Conservation (phyloP, 345 rosid species). For the Salix koriyanagi region DNA sequence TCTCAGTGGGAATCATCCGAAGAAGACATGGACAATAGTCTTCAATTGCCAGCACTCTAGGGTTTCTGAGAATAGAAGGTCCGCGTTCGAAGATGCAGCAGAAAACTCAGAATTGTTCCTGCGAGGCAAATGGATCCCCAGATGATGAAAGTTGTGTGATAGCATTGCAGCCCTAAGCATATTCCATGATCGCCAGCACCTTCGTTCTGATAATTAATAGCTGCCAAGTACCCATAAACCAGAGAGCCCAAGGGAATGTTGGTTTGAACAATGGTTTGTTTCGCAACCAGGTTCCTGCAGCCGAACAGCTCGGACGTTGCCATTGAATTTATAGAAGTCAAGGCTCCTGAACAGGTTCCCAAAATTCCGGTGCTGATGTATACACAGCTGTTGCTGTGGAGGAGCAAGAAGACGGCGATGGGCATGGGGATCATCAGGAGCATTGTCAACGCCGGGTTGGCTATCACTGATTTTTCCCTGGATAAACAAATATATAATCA, state of each 20-base stretch:
- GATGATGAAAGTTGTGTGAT: slow-evolving; percentile 8
- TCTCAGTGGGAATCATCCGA: too few relatives aligned
- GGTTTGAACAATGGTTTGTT: slow-evolving; percentile 11
- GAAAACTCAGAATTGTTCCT: slow-evolving; percentile 16
- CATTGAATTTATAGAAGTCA: slow-evolving; percentile 6
- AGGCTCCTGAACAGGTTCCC: slow-evolving; percentile 19
- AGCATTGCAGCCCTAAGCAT: slow-evolving; percentile 18
- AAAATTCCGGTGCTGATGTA: slow-evolving; percentile 17
- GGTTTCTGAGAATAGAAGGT: not conserved
- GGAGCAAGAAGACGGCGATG: slow-evolving; percentile 9
- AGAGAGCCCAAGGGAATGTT: slow-evolving; percentile 24
- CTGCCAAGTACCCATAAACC: slow-evolving; percentile 23
- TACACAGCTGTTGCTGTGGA: not conserved
- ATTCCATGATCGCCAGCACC: not conserved
- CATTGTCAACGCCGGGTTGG: slow-evolving; percentile 11
- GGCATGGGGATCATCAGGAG: slow-evolving; percentile 20
- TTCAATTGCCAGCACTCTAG: too few relatives aligned
- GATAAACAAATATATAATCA: not conserved
- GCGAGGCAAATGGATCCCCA: slow-evolving; percentile 23
- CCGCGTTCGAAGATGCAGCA: slow-evolving; percentile 10
- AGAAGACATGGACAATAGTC: too few relatives aligned
- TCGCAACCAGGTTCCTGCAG: not conserved
- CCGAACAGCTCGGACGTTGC: slow-evolving; percentile 9
- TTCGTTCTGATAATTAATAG: slow-evolving; percentile 11
- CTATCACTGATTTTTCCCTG: slow-evolving; percentile 10